Base-by-base conservation (phyloP, 148 eudicot genomes). In the Silene latifolia region DNA sequence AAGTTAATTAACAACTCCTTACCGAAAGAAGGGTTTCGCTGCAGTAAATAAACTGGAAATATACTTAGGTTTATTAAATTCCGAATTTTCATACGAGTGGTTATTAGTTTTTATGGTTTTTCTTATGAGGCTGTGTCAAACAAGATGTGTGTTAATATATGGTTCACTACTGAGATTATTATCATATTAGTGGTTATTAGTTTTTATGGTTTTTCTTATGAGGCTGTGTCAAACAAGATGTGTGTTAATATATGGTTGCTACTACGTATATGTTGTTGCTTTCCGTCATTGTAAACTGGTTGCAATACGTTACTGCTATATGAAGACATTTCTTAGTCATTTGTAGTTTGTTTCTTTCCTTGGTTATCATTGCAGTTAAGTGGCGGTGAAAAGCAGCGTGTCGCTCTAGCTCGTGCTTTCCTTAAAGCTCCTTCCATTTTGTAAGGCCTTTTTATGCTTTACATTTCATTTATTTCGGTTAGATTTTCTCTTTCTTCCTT, bases 381-480 rank as follows among this genome's bases (percentile, higher is more conserved):
- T 85, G 98, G 98, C n/a, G 98, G 98, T 79, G 98, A 94, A 77
- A 94, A 94, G 91, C 98, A 94, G 78, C 90, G 98, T 60, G 96
- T 94, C 46, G 91, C 97, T 69, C 86, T 94, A 56, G 98, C 98
- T 83, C 97, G 98, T 63, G 91, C 98, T 76, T 94, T 94, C 83
- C 88, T 94, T 54, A 94, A 94, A 87, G 91, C 93, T 63, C 95
- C 98, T 77, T 72, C 96, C 18, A 87, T 94, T 77, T 53, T 94
- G 98, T 94, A 88, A 82, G 86, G 53, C 32, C 19, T 69, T 77
- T 54, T 80, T 76, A 32, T 25, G 65, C 57, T 72, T 15, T 48
- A 69, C 21, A 7, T 59, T 44, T 17, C 11, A 46, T 53, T 56
- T 4, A 15, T 44, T 44, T 0, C n/a, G 20, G 35, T 68, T 21